Evolutionary conservation across 352 stramenopile species (phyloP).

Genomic region (Phytophthora multivora): DNA sequence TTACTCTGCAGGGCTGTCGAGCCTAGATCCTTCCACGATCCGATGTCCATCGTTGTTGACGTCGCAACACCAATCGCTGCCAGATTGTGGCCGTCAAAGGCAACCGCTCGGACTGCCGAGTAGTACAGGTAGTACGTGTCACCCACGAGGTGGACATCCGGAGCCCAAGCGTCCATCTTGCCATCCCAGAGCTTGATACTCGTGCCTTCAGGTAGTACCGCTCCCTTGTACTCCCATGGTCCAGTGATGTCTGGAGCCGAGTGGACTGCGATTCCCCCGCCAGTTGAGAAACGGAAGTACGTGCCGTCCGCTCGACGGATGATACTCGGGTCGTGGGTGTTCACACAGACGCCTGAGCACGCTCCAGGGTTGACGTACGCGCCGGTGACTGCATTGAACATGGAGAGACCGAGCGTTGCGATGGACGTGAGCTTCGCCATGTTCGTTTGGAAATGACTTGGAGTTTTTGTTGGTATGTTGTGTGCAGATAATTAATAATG

Average conservation of each 20-base stretch:
- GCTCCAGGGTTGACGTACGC: conserved; percentile 15
- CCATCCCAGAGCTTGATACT: conserved; percentile 35
- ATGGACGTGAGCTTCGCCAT: conserved; percentile 2
- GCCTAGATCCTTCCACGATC: conserved; percentile 28
- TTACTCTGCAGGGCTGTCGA: conserved; percentile 22
- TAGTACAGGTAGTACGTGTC: conserved; percentile 39
- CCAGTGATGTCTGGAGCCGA: conserved; percentile 16
- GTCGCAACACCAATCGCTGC: conserved; percentile 22
- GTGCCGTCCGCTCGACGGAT: conserved; percentile 30
- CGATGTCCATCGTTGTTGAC: conserved; percentile 25
- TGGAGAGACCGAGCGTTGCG: conserved; percentile 6
- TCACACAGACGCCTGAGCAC: conserved; percentile 23
- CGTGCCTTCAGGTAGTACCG: conserved; percentile 29
- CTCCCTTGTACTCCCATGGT: conserved; percentile 28
- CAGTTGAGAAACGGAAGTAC: conserved; percentile 37
- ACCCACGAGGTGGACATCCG: conserved; percentile 22
- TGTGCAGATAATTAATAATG: neutral
- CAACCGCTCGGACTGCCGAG: conserved; percentile 13
- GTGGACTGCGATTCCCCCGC: conserved; percentile 21
- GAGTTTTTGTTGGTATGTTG: too few relatives aligned
- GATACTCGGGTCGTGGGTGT: conserved; percentile 34
- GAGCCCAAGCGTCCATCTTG: conserved; percentile 27
- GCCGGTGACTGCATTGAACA: conserved; percentile 1
- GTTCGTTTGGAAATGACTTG: neutral
- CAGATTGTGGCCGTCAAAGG: conserved; percentile 25